Evolutionary conservation across 2,329 filamentous ascomycete genomes (phyloP), one percentile per base, ranked within the genome.

Genomic region (Trichoderma semiorbis): DNA sequence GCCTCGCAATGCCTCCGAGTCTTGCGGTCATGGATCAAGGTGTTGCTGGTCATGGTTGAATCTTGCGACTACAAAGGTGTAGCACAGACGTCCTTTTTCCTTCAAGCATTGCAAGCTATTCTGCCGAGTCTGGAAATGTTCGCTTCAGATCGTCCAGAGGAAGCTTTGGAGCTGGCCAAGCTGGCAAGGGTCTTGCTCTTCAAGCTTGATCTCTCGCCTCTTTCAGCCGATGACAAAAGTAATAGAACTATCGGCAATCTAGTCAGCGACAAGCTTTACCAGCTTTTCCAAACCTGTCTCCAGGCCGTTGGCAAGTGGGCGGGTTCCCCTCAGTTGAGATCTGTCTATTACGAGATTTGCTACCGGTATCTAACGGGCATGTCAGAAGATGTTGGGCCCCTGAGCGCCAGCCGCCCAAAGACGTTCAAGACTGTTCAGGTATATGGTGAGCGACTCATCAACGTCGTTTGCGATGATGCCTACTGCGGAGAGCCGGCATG

Each of bases 381-480:
- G 75, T 81, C 88, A 8, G 85, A 89, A 72, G 69, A 73, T 28
- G 82, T 86, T 64, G 84, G 86, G 50, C 82, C 87, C 68, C 79
- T 84, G 55, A 79, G 80, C 16, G 82, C 85, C 2, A 85, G 83
- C 47, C 84, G 86, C 21, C 81, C 83, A 32, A 88, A 93, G 78
- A 91, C 92, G 1, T 87, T 97, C 75, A 94, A 93, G 79, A 89
- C 91, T 5, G 90, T 94, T 53, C 84, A 85, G 64, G 80, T 85
- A 14, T 88, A 88, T 58, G 95, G 96, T 50, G 92, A 94, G 77
- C 88, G 92, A 69, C 85, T 98, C 50, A 88, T 98, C 73, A 94
- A 95, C 76, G 90, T 94, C 30, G 86, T 98, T 57, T 98, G 95
- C 78, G 96, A 99, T 78, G 96, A 99, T 83, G 95, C 94, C 24